phyloP scores from a whole-genome alignment of 768 basidiomycete genomes.

The Boletus rufocinnamomeus region DNA sequence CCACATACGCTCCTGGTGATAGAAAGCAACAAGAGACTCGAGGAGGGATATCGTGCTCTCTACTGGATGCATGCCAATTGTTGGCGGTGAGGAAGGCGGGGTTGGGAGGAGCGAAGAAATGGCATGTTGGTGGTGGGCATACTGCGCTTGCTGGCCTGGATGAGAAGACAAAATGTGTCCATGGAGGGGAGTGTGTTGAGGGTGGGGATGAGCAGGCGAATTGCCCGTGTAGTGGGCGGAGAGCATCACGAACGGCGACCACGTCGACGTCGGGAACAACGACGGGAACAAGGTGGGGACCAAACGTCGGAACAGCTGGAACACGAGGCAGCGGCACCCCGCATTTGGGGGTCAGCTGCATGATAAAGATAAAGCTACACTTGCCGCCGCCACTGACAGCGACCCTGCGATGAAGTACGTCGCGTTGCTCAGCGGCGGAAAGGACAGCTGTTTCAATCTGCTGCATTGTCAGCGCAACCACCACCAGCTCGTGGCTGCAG shows the following conservation, averaged over 20 bases:
- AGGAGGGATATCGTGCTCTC: slow-evolving; percentile 58
- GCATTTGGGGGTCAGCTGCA: slow-evolving; percentile 19
- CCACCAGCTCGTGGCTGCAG: slow-evolving; percentile 85
- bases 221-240: slow-evolving; percentile 44
- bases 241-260: slow-evolving; percentile 59
- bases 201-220: slow-evolving; percentile 23
- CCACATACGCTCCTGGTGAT: slow-evolving; percentile 73
- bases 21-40: slow-evolving; percentile 64
- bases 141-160: slow-evolving; percentile 25
- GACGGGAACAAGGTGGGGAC: background rate
- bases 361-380: slow-evolving; percentile 21
- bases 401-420: slow-evolving; percentile 77
- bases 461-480: slow-evolving; percentile 85
- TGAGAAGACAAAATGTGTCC: slow-evolving; percentile 28
- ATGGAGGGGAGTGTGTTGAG: slow-evolving; percentile 32
- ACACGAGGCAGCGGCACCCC: too few species aligned
- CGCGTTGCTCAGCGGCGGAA: slow-evolving; percentile 93
- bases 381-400: background rate
- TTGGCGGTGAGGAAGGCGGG: slow-evolving; percentile 36
- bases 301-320: too few species aligned
- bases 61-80: slow-evolving; percentile 37
- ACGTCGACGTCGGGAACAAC: background rate
- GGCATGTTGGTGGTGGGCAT: slow-evolving; percentile 28
- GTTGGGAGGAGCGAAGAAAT: slow-evolving; percentile 37
- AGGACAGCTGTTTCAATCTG: slow-evolving; percentile 96